phyloP scores from a whole-genome alignment of 352 stramenopile genomes.

The Plasmopara muralis region DNA sequence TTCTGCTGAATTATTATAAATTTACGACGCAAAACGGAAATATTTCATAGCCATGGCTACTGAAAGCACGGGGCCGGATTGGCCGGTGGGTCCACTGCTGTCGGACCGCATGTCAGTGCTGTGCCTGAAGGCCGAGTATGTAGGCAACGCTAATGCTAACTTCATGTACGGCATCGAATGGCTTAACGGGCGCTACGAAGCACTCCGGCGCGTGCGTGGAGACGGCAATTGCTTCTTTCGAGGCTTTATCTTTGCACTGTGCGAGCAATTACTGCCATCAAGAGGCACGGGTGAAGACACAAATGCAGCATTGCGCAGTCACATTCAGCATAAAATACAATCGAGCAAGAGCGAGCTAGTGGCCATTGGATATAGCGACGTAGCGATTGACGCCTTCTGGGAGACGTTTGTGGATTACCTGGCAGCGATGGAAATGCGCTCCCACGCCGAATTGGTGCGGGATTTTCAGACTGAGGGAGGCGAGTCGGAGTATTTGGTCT shows the following conservation, averaged over 20 bases:
- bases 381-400: constrained; percentile 91
- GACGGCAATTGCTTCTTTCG: constrained; percentile 92
- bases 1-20: too few species aligned
- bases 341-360: constrained; percentile 67
- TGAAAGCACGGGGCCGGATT: constrained; percentile 6
- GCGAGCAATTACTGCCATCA: constrained; percentile 57
- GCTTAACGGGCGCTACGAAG: constrained; percentile 59
- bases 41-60: neutral
- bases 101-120: constrained; percentile 51
- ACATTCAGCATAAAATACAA: constrained; percentile 58
- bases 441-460: constrained; percentile 58
- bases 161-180: constrained; percentile 68
- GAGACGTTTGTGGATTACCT: constrained; percentile 90
- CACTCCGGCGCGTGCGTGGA: constrained; percentile 75
- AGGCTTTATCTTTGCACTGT: constrained; percentile 84
- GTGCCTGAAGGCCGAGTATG: constrained; percentile 62
- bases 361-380: constrained; percentile 85
- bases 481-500: constrained; percentile 84
- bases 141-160: constrained; percentile 61
- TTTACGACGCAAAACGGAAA: too few species aligned
- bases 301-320: constrained; percentile 23
- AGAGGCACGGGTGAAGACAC: constrained; percentile 16
- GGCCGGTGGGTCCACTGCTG: constrained; percentile 31
- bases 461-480: constrained; percentile 85
- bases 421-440: constrained; percentile 67